Conservation (phyloP, 208 protist species). For the Trypanosoma avium region DNA sequence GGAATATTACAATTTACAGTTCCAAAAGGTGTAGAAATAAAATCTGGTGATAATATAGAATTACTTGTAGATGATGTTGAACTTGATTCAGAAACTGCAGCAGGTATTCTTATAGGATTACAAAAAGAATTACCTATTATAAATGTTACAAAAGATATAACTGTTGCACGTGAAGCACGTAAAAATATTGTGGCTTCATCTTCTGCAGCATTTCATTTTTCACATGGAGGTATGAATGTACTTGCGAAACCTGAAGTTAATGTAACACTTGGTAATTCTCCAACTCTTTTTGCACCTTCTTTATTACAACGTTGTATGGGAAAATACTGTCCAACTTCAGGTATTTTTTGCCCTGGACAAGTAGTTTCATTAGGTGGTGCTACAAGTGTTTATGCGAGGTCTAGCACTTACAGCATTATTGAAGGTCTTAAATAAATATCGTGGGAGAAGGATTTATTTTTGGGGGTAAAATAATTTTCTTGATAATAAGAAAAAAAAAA, state of each 20-base stretch:
- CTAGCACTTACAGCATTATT: slow-evolving; percentile 78
- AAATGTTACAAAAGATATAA: slow-evolving; percentile 72
- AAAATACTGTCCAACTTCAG: slow-evolving; percentile 55
- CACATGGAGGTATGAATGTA: slow-evolving; percentile 76
- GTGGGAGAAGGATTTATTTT: no score
- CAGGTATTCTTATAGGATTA: slow-evolving; percentile 54
- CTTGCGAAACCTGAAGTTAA: slow-evolving; percentile 64
- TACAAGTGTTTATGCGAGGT: slow-evolving; percentile 64
- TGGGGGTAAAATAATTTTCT: not conserved
- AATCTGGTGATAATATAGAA: slow-evolving; percentile 36
- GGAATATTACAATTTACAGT: slow-evolving; percentile 46
- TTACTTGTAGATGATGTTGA: slow-evolving; percentile 83
- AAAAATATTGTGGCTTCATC: slow-evolving; percentile 71
- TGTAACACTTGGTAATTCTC: slow-evolving; percentile 52
- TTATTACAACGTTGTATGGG: slow-evolving; percentile 79
- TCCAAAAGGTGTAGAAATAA: slow-evolving; percentile 36
- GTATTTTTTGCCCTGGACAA: slow-evolving; percentile 77
- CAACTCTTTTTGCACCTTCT: slow-evolving; percentile 57
- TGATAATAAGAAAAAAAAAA: slow-evolving; percentile 1
- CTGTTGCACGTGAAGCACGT: slow-evolving; percentile 66
- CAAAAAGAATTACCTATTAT: slow-evolving; percentile 50
- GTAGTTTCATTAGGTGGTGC: slow-evolving; percentile 52
- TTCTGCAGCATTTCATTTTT: slow-evolving; percentile 77
- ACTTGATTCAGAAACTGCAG: slow-evolving; percentile 75
- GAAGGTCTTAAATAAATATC: slow-evolving; percentile 67